Base-by-base conservation (phyloP, 768 basidiomycete genomes). In the Lyophyllum decastes region DNA sequence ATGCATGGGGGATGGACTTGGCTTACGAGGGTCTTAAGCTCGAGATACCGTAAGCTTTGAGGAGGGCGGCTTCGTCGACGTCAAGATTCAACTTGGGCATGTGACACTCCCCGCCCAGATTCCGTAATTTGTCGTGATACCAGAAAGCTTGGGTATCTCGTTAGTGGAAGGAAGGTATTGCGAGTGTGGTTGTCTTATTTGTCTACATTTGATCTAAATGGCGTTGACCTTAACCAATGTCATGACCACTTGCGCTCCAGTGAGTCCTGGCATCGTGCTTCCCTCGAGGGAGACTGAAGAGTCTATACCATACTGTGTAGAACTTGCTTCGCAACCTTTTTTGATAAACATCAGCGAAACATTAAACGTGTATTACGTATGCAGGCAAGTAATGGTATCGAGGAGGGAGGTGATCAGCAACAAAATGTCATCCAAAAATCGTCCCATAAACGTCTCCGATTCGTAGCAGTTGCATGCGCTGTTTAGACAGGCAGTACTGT, bases 11-110 rank as follows among this genome's bases (percentile, higher is more conserved):
- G 17, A 41, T 38, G 14, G 16, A 35, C 27, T 5, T 44, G 25
- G 60, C 77, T 65, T 80, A 93, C 91, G 78, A 85, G 34, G 95
- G 95, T 38, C 82, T 76, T 41, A 94, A 76, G 21, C 85, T 86
- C 12, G 89, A 87, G 45, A 98, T 82, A 59, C 87, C 89, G 68
- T 98, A 98, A 2, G 91, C 82, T 74, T 94, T 94, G 57, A 98
- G 83, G 41, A 98, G 73, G 11, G 88, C 74, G 9, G 85, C 90
- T 70, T 95, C 92, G 71, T 95, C 93, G 25, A 88, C 79, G 47
- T 86, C 79, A 63, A 91, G 81, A 66, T 85, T 87, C 55, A 87
- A 76, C 63, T 80, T 84, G 26, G 82, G 82, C 84, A 88, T 87
- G 47, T 27, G 51, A 48, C 25, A 22, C 21, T 22, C 25, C 35